Percentiles rank a stretch among this genome's conserved stretches.
These are phyloP conservation scores for Eucalyptus camaldulensis DNA, from an alignment of 345 rosid genomes.

Conservation along the genomic window DNA sequence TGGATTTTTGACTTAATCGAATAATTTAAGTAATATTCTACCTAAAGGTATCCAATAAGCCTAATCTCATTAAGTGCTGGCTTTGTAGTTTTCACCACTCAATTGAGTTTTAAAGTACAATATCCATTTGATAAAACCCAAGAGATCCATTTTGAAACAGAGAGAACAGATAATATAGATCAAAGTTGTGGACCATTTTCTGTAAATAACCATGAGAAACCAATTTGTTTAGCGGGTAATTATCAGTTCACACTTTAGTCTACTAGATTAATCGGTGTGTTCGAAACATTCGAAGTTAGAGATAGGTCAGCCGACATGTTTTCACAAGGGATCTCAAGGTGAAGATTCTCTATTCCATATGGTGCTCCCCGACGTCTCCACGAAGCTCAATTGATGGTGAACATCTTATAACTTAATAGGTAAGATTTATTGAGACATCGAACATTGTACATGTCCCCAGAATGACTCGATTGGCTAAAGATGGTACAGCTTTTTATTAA, in stretches of 20 bases:
- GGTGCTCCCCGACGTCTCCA: neutral
- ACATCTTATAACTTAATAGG: neutral
- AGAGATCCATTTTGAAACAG: neutral
- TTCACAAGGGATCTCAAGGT: neutral
- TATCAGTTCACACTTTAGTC: neutral
- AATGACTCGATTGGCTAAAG: neutral
- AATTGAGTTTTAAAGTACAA: neutral
- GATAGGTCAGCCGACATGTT: neutral
- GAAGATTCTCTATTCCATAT: neutral
- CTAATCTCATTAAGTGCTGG: neutral
- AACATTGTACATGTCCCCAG: neutral
- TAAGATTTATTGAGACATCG: neutral
- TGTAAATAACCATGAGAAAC: neutral
- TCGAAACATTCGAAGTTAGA: neutral
- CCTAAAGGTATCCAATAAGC: neutral
- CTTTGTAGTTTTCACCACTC: neutral
- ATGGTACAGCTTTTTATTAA: neutral
- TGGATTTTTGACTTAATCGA: neutral
- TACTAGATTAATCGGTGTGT: neutral
- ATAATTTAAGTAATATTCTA: neutral
- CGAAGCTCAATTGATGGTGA: neutral
- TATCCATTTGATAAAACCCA: neutral
- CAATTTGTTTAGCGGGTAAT: neutral
- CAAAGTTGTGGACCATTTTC: neutral
- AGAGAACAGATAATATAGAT: neutral